phyloP scores from a whole-genome alignment of 495 filamentous ascomycete species.

The Penicilliopsis zonata region DNA sequence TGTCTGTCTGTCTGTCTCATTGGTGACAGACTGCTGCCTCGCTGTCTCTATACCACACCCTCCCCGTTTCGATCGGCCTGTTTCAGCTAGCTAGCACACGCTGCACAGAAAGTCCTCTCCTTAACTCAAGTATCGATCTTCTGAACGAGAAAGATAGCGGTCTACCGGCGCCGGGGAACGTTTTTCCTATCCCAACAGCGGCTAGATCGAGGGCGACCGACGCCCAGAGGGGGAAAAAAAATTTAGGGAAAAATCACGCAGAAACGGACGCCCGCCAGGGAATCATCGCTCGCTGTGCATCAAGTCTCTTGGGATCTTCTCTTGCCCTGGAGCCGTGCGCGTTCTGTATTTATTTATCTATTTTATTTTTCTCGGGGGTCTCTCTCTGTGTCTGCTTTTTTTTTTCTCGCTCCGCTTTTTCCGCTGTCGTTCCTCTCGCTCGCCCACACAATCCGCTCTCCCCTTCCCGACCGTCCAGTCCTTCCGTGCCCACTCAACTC shows the following conservation, averaged over 20 bases:
- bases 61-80: no score
- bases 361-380: conserved; percentile 5
- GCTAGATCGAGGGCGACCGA: not conserved
- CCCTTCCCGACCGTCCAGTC: conserved; percentile 5
- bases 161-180: no score
- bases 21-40: no score
- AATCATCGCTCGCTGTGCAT: no score
- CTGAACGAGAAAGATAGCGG: no score
- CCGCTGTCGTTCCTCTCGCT: conserved; percentile 7
- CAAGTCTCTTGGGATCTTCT: no score
- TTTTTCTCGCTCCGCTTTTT: conserved; percentile 9
- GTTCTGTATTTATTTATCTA: conserved; percentile 7
- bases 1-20: no score
- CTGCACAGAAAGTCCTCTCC: no score
- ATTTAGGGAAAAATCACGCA: conserved; percentile 17
- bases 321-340: conserved; percentile 13
- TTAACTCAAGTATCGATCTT: no score
- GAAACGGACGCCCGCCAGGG: conserved; percentile 15
- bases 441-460: conserved; percentile 14
- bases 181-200: not conserved
- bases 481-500: conserved; percentile 3
- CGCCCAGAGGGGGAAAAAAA: conserved; percentile 9
- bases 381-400: conserved; percentile 4
- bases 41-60: no score
- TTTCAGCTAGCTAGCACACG: no score